A percentile compares a stretch with the other conserved stretches of the same genome.
These are phyloP conservation scores for Candida pseudocylindracea DNA, from an alignment of 1,139 yeast genomes.

Conservation along the genomic window DNA sequence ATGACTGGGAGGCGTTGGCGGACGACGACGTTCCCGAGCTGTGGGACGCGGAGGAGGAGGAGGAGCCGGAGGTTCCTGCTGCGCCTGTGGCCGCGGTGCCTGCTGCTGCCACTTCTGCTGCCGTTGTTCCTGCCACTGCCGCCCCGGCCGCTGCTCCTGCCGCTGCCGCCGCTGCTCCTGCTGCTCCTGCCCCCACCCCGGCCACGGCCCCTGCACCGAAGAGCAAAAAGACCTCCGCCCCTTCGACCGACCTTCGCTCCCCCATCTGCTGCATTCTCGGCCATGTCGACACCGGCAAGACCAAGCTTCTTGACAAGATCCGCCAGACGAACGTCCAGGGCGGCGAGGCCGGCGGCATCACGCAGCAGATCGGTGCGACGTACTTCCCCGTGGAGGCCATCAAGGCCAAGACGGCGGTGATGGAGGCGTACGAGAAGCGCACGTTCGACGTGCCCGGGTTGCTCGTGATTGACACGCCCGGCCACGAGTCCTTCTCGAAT, in stretches of 20 bases:
- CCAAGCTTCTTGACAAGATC: slow-evolving; percentile 83
- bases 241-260: slow-evolving; percentile 54
- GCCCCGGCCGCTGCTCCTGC: not conserved
- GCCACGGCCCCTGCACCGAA: not conserved
- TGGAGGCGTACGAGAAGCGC: slow-evolving; percentile 72
- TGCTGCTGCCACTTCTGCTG: not conserved
- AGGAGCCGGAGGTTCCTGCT: slow-evolving; percentile 3
- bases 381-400: slow-evolving; percentile 95
- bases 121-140: not conserved
- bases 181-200: not conserved
- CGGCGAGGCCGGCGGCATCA: slow-evolving; percentile 99
- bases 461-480: slow-evolving; percentile 93
- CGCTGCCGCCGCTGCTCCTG: not conserved
- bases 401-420: slow-evolving; percentile 72
- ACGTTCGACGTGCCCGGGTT: slow-evolving; percentile 92
- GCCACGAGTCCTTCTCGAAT: slow-evolving; percentile 98
- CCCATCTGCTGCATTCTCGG: slow-evolving; percentile 98
- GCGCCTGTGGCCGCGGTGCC: not conserved
- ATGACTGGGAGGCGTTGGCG: slow-evolving; percentile 1
- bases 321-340: slow-evolving; percentile 99
- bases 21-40: not conserved
- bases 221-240: slow-evolving; percentile 1
- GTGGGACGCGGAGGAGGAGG: not conserved
- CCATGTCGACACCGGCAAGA: slow-evolving; percentile 99
- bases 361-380: slow-evolving; percentile 99